Base-by-base conservation (phyloP, 2,329 filamentous ascomycete genomes). In the Onygenales sp. region DNA sequence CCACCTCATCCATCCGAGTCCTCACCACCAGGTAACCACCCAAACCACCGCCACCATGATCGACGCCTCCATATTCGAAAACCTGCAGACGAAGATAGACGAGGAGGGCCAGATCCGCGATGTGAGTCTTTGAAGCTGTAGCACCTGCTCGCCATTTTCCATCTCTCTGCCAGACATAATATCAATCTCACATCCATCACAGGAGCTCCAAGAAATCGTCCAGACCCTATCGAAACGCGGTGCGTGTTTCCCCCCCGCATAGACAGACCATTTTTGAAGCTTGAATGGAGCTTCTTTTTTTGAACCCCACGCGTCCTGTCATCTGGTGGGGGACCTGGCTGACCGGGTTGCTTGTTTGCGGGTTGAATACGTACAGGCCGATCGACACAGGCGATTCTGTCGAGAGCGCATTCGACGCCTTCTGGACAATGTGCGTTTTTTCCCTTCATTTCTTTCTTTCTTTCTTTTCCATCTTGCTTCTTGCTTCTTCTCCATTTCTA, bases 51-150 rank as follows among this genome's bases (percentile, higher is more conserved):
- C 70, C 51, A 74, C 72, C 54, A 82, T 86, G 78, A 83, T 93
- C 64, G 85, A 94, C 68, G 85, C 88, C 56, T 79, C 81, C 60
- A 88, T 97, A 69, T 96, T 97, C 71, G 83, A 90, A 65, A 81
- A 86, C 62, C 84, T 98, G 57, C 92, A 96, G 72, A 76, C 80
- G 55, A 91, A 91, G 70, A 89, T 96, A 63, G 93, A 97, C 62
- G 86, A 94, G 69, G 93, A 97, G 68, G 79, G 82, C 7, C 77
- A 80, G 52, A 84, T 95, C 52, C 84, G 88, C 64, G 92, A 97
- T 67, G 81, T 84, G 66, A 65, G 66, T 59, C 42, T 21, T 8
- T 9, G 21, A 62, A 63, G 44, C 35, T 52, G 54, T 10, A 17
- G 17, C 17, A 17, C 17, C 17, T 17, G 17, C 17, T 17, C 17